A percentile compares a stretch with the other conserved stretches of the same genome.
Evolutionary conservation across 306 rosid genomes (phyloP).

Genomic region (Vicia sativa): DNA sequence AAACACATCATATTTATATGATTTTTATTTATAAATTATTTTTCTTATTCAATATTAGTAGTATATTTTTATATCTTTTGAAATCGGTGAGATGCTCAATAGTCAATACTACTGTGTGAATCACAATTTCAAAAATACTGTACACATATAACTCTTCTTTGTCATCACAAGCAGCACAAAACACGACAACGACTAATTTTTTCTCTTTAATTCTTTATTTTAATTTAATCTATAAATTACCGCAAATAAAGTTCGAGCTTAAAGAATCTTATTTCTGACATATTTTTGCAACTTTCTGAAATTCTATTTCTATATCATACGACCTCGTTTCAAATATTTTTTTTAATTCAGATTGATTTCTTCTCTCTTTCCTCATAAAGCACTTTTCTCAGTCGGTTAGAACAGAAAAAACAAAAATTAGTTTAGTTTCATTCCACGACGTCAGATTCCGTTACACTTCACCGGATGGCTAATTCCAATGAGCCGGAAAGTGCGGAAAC

Average conservation of each 20-base stretch:
- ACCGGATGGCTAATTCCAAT: constrained; percentile 64
- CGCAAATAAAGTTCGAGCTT: not conserved
- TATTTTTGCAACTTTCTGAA: no score
- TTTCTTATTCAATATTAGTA: no score
- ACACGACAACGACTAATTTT: not conserved
- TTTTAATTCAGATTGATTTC: constrained; percentile 16
- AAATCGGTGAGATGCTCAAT: no score
- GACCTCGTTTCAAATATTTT: constrained; percentile 28
- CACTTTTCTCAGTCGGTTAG: constrained; percentile 1
- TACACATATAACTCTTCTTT: no score
- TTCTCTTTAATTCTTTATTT: not conserved
- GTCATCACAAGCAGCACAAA: not conserved
- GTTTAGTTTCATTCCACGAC: constrained; percentile 5
- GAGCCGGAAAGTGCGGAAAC: constrained; percentile 47
- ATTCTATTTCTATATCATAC: constrained; percentile 1
- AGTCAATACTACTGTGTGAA: no score
- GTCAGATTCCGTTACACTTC: constrained; percentile 10
- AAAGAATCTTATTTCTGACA: not conserved
- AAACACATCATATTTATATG: no score
- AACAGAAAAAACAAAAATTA: not conserved
- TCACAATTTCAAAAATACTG: no score
- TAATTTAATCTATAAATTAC: not conserved
- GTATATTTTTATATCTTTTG: no score
- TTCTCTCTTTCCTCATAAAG: not conserved
- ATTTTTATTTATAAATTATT: no score